phyloP scores from a whole-genome alignment of 2,329 filamentous ascomycete species.

The Colletotrichum tamarilloi region DNA sequence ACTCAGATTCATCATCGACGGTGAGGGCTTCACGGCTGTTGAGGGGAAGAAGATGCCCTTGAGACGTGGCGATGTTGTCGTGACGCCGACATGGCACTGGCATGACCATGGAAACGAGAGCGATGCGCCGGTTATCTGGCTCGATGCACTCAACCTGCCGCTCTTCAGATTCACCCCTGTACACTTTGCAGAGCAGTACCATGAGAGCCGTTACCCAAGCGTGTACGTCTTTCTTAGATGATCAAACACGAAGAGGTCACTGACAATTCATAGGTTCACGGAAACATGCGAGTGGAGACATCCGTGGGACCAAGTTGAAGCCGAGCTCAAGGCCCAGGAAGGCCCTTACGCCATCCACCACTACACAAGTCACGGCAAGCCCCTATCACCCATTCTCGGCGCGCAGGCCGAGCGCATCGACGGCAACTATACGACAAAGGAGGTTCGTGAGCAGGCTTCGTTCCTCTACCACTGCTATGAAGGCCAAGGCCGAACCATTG shows the following conservation, averaged over 20 bases:
- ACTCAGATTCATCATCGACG: slow-evolving; percentile 68
- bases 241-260: not conserved
- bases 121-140: slow-evolving; percentile 64
- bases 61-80: slow-evolving; percentile 63
- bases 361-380: slow-evolving; percentile 47
- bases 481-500: slow-evolving; percentile 55
- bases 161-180: slow-evolving; percentile 61
- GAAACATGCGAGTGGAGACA: slow-evolving; percentile 54
- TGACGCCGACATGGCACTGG: slow-evolving; percentile 69
- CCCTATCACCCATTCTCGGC: slow-evolving; percentile 57
- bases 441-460: slow-evolving; percentile 58
- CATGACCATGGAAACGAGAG: slow-evolving; percentile 71
- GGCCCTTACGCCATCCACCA: slow-evolving; percentile 47
- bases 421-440: slow-evolving; percentile 44
- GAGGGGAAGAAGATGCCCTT: slow-evolving; percentile 64
- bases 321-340: slow-evolving; percentile 46
- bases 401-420: slow-evolving; percentile 60
- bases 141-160: slow-evolving; percentile 67
- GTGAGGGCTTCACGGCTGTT: slow-evolving; percentile 67
- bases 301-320: slow-evolving; percentile 56
- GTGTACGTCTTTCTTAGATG: slow-evolving; percentile 40
- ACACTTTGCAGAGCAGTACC: slow-evolving; percentile 65
- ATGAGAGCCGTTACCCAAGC: slow-evolving; percentile 59
- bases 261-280: slow-evolving; percentile 38
- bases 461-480: slow-evolving; percentile 64